Base-by-base conservation (phyloP, 2,329 filamentous ascomycete species). In the Neobulgaria alba region DNA sequence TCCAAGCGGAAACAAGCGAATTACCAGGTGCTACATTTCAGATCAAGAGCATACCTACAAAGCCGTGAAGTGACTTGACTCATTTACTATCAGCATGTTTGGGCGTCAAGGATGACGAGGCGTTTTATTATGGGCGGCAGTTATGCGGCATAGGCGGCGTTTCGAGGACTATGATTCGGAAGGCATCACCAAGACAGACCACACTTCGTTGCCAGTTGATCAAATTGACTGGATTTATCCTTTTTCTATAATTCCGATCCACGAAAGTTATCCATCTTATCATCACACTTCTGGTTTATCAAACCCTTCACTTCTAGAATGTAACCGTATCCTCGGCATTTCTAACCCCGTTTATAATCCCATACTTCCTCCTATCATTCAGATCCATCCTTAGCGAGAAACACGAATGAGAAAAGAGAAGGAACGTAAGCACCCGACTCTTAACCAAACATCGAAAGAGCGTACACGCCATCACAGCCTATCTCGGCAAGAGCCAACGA, bases 21-120 rank as follows among this genome's bases (percentile, higher is more conserved):
- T 69, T 98, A 40, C 92, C 92, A 0, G 76, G 76, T 4, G 92
- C 90, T 26, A 86, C 89, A 1, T 98, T 98, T 62, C 92, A 98
- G 66, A 95, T 98, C 61, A 93, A 93, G 67, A 92, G 85, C 29
- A 68, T 82, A 38, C 73, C 78, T 18, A 63, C 73, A 21, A 87
- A 87, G 64, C 64, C 75, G 57, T 83, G 44, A 48, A 33, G n/a
- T 14, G 5, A 16, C 15, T 20, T 18, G 20, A 35, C 3, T n/a
- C 15, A 16, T 33, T 29, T n/a, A 8, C n/a, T 29, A 12, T 15
- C 7, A 32, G 10, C 15, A n/a, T n/a, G 7, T 5, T 5, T 14
- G 4, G n/a, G 15, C 33, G 15, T 21, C 33, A 10, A 10, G 33
- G 19, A 18, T 26, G 23, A 12, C 7, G 23, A 26, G 12, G 12